phyloP scores from a whole-genome alignment of 345 rosid genomes.

The Clausena lansium region DNA sequence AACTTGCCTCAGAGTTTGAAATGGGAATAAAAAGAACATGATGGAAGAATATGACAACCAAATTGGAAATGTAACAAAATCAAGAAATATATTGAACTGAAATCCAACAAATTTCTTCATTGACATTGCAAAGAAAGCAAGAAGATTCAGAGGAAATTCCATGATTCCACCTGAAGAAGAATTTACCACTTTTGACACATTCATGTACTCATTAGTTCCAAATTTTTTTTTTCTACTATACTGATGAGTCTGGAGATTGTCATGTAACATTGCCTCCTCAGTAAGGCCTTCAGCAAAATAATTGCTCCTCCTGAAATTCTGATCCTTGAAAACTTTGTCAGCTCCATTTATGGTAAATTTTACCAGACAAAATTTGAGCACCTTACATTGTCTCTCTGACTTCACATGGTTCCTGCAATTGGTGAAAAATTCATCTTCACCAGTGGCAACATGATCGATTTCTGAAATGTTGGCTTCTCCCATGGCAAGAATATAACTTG shows the following conservation, averaged over 20 bases:
- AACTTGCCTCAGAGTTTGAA: slow-evolving; percentile 11
- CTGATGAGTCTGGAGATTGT: not conserved
- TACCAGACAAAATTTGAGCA: slow-evolving; percentile 17
- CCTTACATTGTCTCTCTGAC: not conserved
- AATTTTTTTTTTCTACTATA: not conserved
- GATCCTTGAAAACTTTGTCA: slow-evolving; percentile 27
- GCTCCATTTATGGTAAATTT: slow-evolving; percentile 24
- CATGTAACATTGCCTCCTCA: not conserved
- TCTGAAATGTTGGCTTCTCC: slow-evolving; percentile 8
- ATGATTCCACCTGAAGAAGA: not conserved
- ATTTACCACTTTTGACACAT: slow-evolving; percentile 5
- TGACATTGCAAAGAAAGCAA: slow-evolving; percentile 11
- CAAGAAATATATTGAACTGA: slow-evolving; percentile 24
- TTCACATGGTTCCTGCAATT: not conserved
- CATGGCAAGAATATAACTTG: slow-evolving; percentile 14
- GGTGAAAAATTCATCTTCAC: not conserved
- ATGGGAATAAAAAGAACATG: slow-evolving; percentile 23
- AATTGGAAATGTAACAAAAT: slow-evolving; percentile 26
- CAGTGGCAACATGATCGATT: not conserved
- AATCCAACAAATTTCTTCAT: slow-evolving; percentile 22
- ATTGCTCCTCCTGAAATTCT: slow-evolving; percentile 9
- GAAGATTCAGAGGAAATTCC: slow-evolving; percentile 12
- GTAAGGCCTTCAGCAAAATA: not conserved
- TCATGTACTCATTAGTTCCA: not conserved
- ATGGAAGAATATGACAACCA: slow-evolving; percentile 20